These are phyloP conservation scores for Tripidium arundinaceum DNA, from an alignment of 202 grass and related monocot genomes.

Conservation along the genomic window DNA sequence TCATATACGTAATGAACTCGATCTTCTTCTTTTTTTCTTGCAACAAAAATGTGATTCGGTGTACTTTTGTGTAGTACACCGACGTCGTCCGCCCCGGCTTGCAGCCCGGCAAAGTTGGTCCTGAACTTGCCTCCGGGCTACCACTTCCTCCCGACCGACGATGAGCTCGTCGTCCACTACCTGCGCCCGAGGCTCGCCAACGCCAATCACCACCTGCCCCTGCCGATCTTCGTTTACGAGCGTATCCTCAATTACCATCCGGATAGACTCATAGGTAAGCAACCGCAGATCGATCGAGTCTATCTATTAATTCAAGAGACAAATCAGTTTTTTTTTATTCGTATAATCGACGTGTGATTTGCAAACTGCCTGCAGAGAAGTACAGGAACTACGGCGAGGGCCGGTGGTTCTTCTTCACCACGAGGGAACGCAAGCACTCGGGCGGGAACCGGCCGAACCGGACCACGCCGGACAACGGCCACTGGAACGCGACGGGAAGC, in stretches of 20 bases:
- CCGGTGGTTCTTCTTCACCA: slow-evolving; percentile 40
- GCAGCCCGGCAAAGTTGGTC: background rate
- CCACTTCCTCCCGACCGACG: slow-evolving; percentile 28
- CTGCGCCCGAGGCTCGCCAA: slow-evolving; percentile 14
- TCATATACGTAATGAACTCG: too few relatives aligned
- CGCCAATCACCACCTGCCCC: background rate
- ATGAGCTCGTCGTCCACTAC: slow-evolving; percentile 20
- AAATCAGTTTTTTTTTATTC: too few relatives aligned
- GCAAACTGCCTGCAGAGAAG: background rate
- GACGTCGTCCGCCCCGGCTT: too few relatives aligned
- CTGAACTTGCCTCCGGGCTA: background rate
- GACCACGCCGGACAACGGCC: background rate
- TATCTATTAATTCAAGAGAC: background rate
- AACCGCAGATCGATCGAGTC: background rate
- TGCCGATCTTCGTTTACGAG: slow-evolving; percentile 15
- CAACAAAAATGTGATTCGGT: too few relatives aligned
- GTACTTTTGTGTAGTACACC: too few relatives aligned
- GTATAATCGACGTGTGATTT: background rate
- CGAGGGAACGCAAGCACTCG: background rate
- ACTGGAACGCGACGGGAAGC: slow-evolving; percentile 35
- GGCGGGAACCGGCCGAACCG: slow-evolving; percentile 12
- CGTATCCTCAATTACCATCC: background rate
- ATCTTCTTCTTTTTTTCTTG: too few relatives aligned
- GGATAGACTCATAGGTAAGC: slow-evolving; percentile 1
- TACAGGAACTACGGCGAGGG: background rate